Base-by-base conservation (phyloP, 2,329 filamentous ascomycete species). In the Talaromyces funiculosus region DNA sequence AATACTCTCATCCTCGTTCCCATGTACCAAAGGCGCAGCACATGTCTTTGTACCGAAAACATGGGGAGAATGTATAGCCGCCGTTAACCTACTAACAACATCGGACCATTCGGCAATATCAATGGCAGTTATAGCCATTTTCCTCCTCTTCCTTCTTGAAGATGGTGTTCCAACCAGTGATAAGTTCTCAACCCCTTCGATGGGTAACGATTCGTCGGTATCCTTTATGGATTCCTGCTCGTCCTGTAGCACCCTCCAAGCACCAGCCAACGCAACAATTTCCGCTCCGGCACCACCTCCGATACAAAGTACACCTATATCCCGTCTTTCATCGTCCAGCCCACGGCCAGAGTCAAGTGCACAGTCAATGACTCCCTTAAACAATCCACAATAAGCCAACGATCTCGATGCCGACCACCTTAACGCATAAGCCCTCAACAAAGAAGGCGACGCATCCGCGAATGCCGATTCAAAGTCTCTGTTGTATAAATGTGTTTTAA, bases 341-440 rank as follows among this genome's bases (percentile, higher is more conserved):
- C 7, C 14, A 26, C 8, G 29, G 3, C 26, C 53, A 24, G 38
- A 26, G 3, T 31, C 40, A 59, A 71, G 63, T 0, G 14, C 20
- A 60, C 20, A 59, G 63, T 65, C 43, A 31, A 65, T 77, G 59
- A 68, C 75, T 63, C 63, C 70, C 63, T 68, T 71, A 24, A 87
- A 80, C 16, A 87, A 71, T n/a, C 82, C 78, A n/a, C 85, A 80
- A 75, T 97, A 97, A 64, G 88, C 90, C 57, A 97, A 77, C 0
- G 92, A 89, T 57, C 94, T 82, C 57, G 89, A 89, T 1, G 93
- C 90, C 74, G 92, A 96, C 92, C 93, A 99, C 67, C 94, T 80
- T 58, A 90, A 84, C 8, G 91, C 90, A 78, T 99, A 99, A 9
- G 89, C 90, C 63, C 89, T 85, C 18, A 97, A 81, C 67, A 88